A percentile compares a stretch with the other conserved stretches of the same genome.
These are phyloP conservation scores for Neurospora tetrasperma DNA, from an alignment of 495 filamentous ascomycete species.

Conservation along the genomic window DNA sequence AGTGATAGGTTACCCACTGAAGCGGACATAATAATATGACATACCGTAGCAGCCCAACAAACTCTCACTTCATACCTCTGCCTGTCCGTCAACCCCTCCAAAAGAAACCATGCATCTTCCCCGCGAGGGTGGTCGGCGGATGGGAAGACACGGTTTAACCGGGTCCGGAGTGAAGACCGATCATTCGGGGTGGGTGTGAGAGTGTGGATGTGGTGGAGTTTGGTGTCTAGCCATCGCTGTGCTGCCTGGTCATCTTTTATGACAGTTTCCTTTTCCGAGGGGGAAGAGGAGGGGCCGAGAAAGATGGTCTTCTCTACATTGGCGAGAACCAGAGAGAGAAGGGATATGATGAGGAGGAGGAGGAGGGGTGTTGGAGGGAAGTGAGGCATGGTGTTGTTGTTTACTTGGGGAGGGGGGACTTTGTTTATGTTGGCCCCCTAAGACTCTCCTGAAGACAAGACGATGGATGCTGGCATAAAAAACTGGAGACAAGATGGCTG, in stretches of 20 bases:
- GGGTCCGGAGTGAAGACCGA: constrained; percentile 44
- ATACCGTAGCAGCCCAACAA: constrained; percentile 75
- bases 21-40: neutral
- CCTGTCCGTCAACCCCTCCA: constrained; percentile 60
- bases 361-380: neutral
- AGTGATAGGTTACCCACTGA: neutral
- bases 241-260: neutral
- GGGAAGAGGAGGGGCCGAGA: constrained; percentile 49
- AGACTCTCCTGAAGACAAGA: neutral
- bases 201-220: constrained; percentile 38
- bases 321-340: constrained; percentile 22
- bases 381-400: neutral
- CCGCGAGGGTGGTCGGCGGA: constrained; percentile 42
- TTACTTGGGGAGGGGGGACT: neutral
- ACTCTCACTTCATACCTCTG: constrained; percentile 86
- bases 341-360: constrained; percentile 4
- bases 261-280: constrained; percentile 15
- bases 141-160: constrained; percentile 58
- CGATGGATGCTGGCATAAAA: too few species aligned
- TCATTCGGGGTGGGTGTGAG: constrained; percentile 43
- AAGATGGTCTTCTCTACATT: constrained; percentile 95
- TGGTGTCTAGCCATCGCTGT: neutral
- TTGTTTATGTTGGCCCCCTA: neutral
- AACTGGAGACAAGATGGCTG: neutral
- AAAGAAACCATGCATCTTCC: constrained; percentile 66